Conservation (phyloP, 257 asterid species). For the Perilla frutescens region DNA sequence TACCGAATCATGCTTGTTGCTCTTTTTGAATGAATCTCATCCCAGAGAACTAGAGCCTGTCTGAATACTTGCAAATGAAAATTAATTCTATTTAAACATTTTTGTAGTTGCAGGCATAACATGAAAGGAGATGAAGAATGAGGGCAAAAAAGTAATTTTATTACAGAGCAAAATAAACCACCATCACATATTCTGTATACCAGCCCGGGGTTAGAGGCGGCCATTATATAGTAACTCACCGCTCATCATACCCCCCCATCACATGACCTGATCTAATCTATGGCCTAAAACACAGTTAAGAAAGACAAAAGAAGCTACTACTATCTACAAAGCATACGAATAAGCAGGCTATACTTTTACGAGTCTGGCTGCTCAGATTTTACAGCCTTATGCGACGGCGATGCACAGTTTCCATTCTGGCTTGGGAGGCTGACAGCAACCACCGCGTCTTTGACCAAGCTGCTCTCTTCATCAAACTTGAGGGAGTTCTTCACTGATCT, state of each 20-base stretch:
- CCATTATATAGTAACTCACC: constrained; percentile 56
- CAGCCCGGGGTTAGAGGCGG: constrained; percentile 65
- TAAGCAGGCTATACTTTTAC: constrained; percentile 33
- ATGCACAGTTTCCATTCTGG: constrained; percentile 59
- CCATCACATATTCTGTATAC: neutral
- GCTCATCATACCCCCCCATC: constrained; percentile 63
- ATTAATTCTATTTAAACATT: no score
- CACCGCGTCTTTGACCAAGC: constrained; percentile 87
- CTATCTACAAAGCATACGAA: constrained; percentile 49
- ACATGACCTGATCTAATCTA: constrained; percentile 40
- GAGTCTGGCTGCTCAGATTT: constrained; percentile 80
- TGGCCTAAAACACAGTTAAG: constrained; percentile 34
- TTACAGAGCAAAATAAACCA: constrained; percentile 16
- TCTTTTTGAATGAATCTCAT: no score
- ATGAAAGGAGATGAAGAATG: neutral
- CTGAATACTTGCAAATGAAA: no score
- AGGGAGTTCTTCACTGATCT: constrained; percentile 68
- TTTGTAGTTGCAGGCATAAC: no score
- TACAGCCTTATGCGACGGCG: constrained; percentile 47
- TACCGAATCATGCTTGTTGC: no score
- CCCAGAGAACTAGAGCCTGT: no score
- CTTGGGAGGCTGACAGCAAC: constrained; percentile 77
- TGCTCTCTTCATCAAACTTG: constrained; percentile 67
- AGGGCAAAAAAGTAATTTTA: constrained; percentile 30
- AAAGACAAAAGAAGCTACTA: neutral